Evolutionary conservation across 768 basidiomycete species (phyloP).

Genomic region (Obba rivulosa): DNA sequence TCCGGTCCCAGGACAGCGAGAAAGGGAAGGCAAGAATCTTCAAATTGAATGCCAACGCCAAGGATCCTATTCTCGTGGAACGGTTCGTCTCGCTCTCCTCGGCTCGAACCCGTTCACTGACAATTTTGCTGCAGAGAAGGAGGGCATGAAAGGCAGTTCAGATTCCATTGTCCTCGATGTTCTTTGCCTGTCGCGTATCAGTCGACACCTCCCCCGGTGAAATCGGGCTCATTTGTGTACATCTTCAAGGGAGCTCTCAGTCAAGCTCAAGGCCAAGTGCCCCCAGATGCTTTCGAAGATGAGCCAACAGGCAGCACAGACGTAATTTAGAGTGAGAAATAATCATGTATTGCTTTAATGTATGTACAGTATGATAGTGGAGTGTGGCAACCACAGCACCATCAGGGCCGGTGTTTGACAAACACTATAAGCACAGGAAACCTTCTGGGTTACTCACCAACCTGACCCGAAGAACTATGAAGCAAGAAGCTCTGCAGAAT

Average conservation of each 20-base stretch:
- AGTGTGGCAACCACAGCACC: no score
- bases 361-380: not conserved
- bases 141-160: constrained; percentile 73
- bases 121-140: constrained; percentile 38
- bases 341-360: not conserved
- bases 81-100: constrained; percentile 44
- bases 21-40: constrained; percentile 62
- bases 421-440: not conserved
- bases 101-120: constrained; percentile 8
- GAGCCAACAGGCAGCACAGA: constrained; percentile 20
- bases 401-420: not conserved
- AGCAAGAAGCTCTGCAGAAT: no score
- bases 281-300: constrained; percentile 75
- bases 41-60: constrained; percentile 75
- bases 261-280: constrained; percentile 84
- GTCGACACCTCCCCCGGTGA: constrained; percentile 66
- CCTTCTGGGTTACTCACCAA: not conserved
- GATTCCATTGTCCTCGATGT: constrained; percentile 66
- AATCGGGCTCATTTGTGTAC: constrained; percentile 75
- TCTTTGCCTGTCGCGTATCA: constrained; percentile 73
- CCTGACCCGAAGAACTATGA: no score
- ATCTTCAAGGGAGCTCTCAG: constrained; percentile 78
- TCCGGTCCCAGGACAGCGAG: constrained; percentile 65
- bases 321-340: not conserved
- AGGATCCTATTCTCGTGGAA: constrained; percentile 71